Conservation (phyloP, 2,329 filamentous ascomycete genomes). For the Calonectria ilicicola region DNA sequence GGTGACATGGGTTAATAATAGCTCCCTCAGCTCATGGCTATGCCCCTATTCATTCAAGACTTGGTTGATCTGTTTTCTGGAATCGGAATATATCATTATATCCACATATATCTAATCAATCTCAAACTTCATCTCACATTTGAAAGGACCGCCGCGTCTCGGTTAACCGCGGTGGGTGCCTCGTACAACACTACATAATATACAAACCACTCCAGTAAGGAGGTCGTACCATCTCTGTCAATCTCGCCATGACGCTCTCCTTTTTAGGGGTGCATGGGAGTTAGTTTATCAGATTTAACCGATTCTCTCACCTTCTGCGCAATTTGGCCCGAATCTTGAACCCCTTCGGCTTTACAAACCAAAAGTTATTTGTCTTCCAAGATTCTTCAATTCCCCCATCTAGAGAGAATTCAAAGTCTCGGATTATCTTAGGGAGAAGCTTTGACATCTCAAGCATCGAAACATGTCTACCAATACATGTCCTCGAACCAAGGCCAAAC, state of each 20-base stretch:
- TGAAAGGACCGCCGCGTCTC: too few relatives aligned
- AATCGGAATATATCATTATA: background rate
- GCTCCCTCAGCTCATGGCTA: background rate
- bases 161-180: too few relatives aligned
- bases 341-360: conserved; percentile 21
- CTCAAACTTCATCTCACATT: too few relatives aligned
- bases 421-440: conserved; percentile 32
- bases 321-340: conserved; percentile 9
- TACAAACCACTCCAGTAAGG: too few relatives aligned
- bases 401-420: conserved; percentile 37
- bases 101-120: background rate
- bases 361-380: conserved; percentile 14
- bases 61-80: background rate
- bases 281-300: too few relatives aligned
- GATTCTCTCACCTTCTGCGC: background rate
- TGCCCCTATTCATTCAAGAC: background rate
- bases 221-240: too few relatives aligned
- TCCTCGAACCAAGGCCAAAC: conserved; percentile 40
- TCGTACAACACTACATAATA: too few relatives aligned
- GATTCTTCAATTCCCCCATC: background rate
- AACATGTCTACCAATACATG: conserved; percentile 37
- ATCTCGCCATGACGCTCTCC: too few relatives aligned
- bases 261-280: too few relatives aligned
- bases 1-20: background rate
- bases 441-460: conserved; percentile 42